Evolutionary conservation across 2,329 filamentous ascomycete genomes (phyloP).

Genomic region (Calonectria pteridis): DNA sequence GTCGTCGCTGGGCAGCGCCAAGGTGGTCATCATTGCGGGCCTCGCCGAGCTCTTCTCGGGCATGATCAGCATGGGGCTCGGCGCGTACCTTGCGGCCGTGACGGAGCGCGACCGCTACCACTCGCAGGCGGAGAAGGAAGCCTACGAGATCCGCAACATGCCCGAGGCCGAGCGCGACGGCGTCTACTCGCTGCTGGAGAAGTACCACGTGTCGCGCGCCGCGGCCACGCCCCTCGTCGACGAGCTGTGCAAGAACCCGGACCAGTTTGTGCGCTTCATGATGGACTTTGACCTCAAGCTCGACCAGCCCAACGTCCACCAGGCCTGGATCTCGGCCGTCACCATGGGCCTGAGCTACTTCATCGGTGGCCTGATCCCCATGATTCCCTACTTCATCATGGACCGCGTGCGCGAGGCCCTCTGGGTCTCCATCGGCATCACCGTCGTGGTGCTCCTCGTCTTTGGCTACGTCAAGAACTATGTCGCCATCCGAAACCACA

Average conservation of each 20-base stretch:
- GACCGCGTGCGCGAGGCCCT: conserved; percentile 61
- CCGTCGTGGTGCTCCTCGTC: conserved; percentile 69
- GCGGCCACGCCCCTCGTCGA: conserved; percentile 61
- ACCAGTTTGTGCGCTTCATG: conserved; percentile 68
- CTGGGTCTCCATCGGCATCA: conserved; percentile 70
- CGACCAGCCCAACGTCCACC: conserved; percentile 57
- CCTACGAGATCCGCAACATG: conserved; percentile 55
- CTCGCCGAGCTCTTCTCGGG: conserved; percentile 82
- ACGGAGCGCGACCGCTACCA: conserved; percentile 67
- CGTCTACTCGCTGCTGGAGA: conserved; percentile 63
- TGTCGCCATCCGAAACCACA: conserved; percentile 63
- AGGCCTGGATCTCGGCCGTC: conserved; percentile 67
- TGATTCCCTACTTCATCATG: conserved; percentile 77
- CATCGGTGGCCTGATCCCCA: conserved; percentile 76
- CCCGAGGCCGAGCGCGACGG: conserved; percentile 61
- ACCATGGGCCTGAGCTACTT: conserved; percentile 79
- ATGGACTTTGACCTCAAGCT: conserved; percentile 70
- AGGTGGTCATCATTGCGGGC: conserved; percentile 78
- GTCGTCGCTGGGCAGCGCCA: conserved; percentile 73
- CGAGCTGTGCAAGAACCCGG: conserved; percentile 60
- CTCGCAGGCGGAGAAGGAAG: conserved; percentile 61
- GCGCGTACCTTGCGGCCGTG: conserved; percentile 77
- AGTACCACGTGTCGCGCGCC: conserved; percentile 61
- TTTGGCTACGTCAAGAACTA: conserved; percentile 77
- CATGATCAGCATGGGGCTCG: conserved; percentile 82